Percentiles rank a stretch among this genome's conserved stretches.
These are phyloP conservation scores for Suhomyces sp. DNA, from an alignment of 805 yeast species.

Conservation along the genomic window DNA sequence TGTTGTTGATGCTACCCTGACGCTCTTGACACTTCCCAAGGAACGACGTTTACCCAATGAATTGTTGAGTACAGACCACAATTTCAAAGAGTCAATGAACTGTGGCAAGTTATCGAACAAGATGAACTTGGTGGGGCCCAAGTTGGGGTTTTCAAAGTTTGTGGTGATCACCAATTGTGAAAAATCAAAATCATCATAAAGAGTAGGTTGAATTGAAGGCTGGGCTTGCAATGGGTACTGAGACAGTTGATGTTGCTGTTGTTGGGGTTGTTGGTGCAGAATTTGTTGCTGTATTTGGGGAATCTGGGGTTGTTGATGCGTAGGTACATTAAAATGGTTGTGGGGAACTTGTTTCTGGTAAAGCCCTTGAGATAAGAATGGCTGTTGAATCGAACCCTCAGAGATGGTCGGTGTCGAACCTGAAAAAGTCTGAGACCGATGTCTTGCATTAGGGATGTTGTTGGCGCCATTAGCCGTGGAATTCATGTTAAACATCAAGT, in stretches of 20 bases:
- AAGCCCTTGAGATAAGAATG: background rate
- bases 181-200: conserved; percentile 58
- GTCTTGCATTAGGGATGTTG: conserved; percentile 19
- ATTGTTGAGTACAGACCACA: conserved; percentile 24
- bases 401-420: conserved; percentile 31
- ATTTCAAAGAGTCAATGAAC: conserved; percentile 52
- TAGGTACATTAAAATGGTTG: conserved; percentile 7
- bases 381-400: conserved; percentile 14
- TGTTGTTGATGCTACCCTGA: conserved; percentile 30
- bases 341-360: conserved; percentile 16
- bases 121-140: conserved; percentile 76
- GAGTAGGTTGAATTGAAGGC: conserved; percentile 8
- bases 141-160: conserved; percentile 63
- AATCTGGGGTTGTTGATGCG: conserved; percentile 1
- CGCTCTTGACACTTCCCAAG: conserved; percentile 58
- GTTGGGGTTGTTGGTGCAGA: conserved; percentile 3
- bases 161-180: conserved; percentile 62
- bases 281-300: background rate
- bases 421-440: conserved; percentile 43
- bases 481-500: conserved; percentile 26
- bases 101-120: conserved; percentile 81
- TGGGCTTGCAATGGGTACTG: conserved; percentile 1
- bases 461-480: conserved; percentile 6
- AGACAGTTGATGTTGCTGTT: conserved; percentile 6
- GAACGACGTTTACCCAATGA: conserved; percentile 63